Evolutionary conservation across 2,329 filamentous ascomycete species (phyloP).

Genomic region (Hypoxylon sp.): DNA sequence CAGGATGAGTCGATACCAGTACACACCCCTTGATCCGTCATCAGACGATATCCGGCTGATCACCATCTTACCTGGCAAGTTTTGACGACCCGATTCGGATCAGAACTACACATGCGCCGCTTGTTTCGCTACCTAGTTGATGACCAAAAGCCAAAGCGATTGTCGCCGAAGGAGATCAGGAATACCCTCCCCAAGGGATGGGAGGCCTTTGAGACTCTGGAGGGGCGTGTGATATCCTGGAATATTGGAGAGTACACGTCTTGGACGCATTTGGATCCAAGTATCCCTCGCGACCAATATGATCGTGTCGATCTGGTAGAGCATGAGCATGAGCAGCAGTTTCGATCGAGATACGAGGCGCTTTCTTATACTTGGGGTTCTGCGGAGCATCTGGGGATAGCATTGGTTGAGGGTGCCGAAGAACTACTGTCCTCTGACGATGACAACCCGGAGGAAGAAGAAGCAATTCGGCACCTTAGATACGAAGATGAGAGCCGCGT

Average conservation of each 20-base stretch:
- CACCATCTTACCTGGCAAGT: constrained; percentile 31
- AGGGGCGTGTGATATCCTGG: constrained; percentile 28
- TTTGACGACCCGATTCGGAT: constrained; percentile 29
- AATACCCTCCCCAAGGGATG: constrained; percentile 19
- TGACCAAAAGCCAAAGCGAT: constrained; percentile 7
- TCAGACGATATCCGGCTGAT: constrained; percentile 30
- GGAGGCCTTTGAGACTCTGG: constrained; percentile 16
- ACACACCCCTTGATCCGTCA: constrained; percentile 23
- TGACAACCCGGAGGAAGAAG: constrained; percentile 15
- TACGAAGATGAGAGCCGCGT: constrained; percentile 15
- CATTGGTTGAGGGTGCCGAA: not conserved
- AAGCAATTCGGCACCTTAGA: constrained; percentile 32
- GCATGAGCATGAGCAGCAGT: too few species aligned
- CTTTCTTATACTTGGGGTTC: constrained; percentile 35
- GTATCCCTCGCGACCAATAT: constrained; percentile 10
- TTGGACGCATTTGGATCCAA: constrained; percentile 31
- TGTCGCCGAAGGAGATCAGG: constrained; percentile 27
- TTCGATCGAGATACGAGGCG: constrained; percentile 26
- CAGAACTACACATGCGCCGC: constrained; percentile 24
- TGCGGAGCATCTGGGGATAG: not conserved
- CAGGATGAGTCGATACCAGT: constrained; percentile 25
- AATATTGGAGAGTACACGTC: not conserved
- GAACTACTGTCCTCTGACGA: not conserved
- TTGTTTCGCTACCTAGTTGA: constrained; percentile 9
- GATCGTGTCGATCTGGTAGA: constrained; percentile 6